Evolutionary conservation across 108 stramenopile species (phyloP).

Genomic region (Fragilariopsis cylindrus): DNA sequence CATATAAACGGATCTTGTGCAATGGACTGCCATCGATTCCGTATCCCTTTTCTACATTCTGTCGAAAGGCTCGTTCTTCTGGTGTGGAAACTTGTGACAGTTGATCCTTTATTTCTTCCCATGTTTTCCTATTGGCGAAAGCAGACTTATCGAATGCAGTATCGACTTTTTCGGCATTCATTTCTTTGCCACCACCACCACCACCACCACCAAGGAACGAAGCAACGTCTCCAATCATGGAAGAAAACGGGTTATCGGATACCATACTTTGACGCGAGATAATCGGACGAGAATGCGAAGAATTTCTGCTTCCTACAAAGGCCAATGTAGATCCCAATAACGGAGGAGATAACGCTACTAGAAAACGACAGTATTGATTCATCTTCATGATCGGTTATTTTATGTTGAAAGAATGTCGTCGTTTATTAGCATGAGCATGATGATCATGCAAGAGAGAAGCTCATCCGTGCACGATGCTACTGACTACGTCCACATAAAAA

Average conservation of each 20-base stretch:
- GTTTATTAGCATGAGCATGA: no score
- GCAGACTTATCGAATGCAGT: neutral
- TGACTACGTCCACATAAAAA: no score
- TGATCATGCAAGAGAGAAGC: no score
- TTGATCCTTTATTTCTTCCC: slow-evolving; percentile 49
- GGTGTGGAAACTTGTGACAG: slow-evolving; percentile 47
- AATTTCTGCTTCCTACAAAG: slow-evolving; percentile 14
- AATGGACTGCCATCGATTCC: slow-evolving; percentile 66
- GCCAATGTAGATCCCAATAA: neutral
- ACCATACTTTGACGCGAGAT: neutral
- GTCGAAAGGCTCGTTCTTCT: slow-evolving; percentile 68
- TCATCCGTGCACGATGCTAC: no score
- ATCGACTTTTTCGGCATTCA: slow-evolving; percentile 10
- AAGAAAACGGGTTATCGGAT: slow-evolving; percentile 33
- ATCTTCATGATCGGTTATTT: slow-evolving; percentile 2
- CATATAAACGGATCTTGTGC: slow-evolving; percentile 78
- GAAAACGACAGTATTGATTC: slow-evolving; percentile 4
- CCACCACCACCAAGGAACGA: slow-evolving; percentile 11
- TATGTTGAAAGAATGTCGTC: neutral
- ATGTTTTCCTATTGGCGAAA: slow-evolving; percentile 1
- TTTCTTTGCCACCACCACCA: neutral
- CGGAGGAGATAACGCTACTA: slow-evolving; percentile 1
- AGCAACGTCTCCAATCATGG: slow-evolving; percentile 33
- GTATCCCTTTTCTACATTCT: slow-evolving; percentile 56
- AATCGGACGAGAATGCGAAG: neutral